Evolutionary conservation across 2,329 filamentous ascomycete species (phyloP), one percentile per base, ranked within the genome.

Genomic region (Trichoderma asperellum): DNA sequence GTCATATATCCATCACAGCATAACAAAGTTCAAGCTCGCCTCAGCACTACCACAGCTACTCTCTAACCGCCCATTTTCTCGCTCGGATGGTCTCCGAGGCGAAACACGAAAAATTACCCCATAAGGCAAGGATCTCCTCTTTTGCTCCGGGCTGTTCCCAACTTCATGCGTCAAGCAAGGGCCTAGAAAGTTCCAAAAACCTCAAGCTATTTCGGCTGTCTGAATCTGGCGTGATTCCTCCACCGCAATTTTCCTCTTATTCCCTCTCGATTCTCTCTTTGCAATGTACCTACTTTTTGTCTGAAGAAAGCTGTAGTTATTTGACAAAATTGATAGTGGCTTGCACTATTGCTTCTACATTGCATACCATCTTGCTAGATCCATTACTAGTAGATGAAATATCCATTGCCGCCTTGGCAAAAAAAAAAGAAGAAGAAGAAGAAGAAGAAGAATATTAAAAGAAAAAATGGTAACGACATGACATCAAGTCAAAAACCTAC

Each of bases 131-230:
- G 63, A 58, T 66, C 63, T 34, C 34, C 63, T 18, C 5, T 29
- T 43, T 27, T 55, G 21, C 52, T 55, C 52, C 24, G 52, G 24
- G 52, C 52, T 55, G 52, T 29, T 55, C 53, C 53, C 63, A 57
- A 40, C 63, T 58, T 66, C 49, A 58, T 58, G 53, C 52, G 40
- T 43, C 53, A 40, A 21, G 27, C 63, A 58, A 66, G 53, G 53
- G 63, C 55, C 63, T 58, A 57, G 53, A 58, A 55, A 66, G 63
- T 47, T 66, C 63, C n/a, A 49, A 64, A 43, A 35, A 24, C n/a
- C 29, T 27, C 47, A 53, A 53, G 32, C 60, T 53, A 40, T 63
- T 55, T 34, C 27, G 14, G 52, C 37, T 34, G 37, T 47, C 27
- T 43, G 40, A 65, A 21, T 34, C 62, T 43, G 62, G 21, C 52